Evolutionary conservation across 805 yeast genomes (phyloP).

Genomic region (Candida pseudoglaebosa): DNA sequence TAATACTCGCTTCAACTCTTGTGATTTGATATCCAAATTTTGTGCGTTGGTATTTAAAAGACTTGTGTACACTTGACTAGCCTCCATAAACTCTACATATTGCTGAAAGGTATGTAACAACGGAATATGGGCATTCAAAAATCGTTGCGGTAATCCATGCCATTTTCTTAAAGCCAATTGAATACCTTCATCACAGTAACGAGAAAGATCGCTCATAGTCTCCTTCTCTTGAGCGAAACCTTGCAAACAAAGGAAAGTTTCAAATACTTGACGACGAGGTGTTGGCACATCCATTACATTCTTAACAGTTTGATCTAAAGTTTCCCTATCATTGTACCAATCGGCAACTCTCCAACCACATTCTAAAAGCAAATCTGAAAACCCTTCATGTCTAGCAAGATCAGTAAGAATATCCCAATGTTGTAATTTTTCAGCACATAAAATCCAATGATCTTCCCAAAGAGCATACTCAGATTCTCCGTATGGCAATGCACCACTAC

Average conservation of each 20-base stretch:
- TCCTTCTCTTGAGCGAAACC: slow-evolving; percentile 90
- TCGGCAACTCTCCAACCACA: slow-evolving; percentile 99
- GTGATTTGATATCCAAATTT: slow-evolving; percentile 87
- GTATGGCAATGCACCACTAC: slow-evolving; percentile 92
- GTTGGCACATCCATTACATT: slow-evolving; percentile 99
- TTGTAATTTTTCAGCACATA: slow-evolving; percentile 94
- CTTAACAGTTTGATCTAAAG: slow-evolving; percentile 88
- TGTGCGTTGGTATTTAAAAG: slow-evolving; percentile 87
- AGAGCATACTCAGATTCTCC: slow-evolving; percentile 91
- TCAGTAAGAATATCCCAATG: slow-evolving; percentile 98
- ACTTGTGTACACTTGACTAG: slow-evolving; percentile 87
- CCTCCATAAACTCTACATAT: slow-evolving; percentile 95
- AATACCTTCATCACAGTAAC: slow-evolving; percentile 92
- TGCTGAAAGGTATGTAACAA: slow-evolving; percentile 93
- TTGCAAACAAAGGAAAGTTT: slow-evolving; percentile 88
- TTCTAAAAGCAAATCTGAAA: slow-evolving; percentile 89
- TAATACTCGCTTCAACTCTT: slow-evolving; percentile 87
- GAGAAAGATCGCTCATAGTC: slow-evolving; percentile 77
- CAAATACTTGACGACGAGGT: slow-evolving; percentile 92
- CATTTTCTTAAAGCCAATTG: slow-evolving; percentile 89
- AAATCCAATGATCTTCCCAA: slow-evolving; percentile 99
- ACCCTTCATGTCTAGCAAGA: slow-evolving; percentile 95
- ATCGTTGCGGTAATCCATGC: slow-evolving; percentile 80
- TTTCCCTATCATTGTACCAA: slow-evolving; percentile 94
- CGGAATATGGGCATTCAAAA: slow-evolving; percentile 82